Percentiles rank a stretch among this genome's conserved stretches.
Conservation (phyloP, 116 monocot genomes). For the Dioscorea cayenensis region DNA sequence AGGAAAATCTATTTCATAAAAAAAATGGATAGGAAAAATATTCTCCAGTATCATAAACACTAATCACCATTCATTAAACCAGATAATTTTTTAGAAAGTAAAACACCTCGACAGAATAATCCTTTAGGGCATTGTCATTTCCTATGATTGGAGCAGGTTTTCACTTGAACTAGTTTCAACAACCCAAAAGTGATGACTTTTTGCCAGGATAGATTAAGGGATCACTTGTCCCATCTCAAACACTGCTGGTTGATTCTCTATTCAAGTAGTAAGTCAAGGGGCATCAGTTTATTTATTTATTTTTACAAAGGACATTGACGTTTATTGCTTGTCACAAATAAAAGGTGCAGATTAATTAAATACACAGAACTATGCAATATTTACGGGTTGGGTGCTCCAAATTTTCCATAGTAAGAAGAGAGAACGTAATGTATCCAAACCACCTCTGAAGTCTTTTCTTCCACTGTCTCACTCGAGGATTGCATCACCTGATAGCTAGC, state of each 20-base stretch:
- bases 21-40: no score
- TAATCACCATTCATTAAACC: no score
- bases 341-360: background rate
- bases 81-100: no score
- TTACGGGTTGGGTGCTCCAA: background rate
- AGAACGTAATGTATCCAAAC: background rate
- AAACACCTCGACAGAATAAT: no score
- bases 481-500: constrained; percentile 32
- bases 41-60: no score
- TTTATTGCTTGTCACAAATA: background rate
- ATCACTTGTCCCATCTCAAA: background rate
- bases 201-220: background rate
- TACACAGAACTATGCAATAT: background rate
- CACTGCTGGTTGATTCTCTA: background rate
- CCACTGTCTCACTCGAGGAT: constrained; percentile 25
- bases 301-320: no score
- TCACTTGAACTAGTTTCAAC: no score
- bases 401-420: background rate
- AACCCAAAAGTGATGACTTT: no score
- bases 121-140: no score
- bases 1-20: background rate
- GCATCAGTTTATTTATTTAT: no score
- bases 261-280: no score
- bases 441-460: constrained; percentile 43
- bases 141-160: no score